phyloP scores from a whole-genome alignment of 768 basidiomycete genomes.

The Boletus pseudopeckii region DNA sequence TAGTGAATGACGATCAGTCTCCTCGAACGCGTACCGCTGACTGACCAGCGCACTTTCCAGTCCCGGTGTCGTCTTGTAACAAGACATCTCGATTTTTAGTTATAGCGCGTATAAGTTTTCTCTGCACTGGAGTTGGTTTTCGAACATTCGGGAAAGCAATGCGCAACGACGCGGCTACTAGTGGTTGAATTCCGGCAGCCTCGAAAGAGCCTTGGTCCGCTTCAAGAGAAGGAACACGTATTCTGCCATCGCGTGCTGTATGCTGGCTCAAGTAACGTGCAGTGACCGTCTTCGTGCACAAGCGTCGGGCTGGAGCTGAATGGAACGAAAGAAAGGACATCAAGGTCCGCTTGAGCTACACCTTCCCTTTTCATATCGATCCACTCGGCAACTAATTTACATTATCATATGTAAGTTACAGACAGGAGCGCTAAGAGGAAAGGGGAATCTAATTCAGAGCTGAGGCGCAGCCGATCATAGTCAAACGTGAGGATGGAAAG shows the following conservation, averaged over 20 bases:
- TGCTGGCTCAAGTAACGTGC: slow-evolving; percentile 29
- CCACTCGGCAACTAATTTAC: slow-evolving; percentile 1
- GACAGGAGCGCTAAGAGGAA: background rate
- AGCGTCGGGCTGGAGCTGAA: slow-evolving; percentile 12
- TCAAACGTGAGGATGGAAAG: slow-evolving; percentile 29
- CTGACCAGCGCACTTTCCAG: slow-evolving; percentile 62
- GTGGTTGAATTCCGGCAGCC: slow-evolving; percentile 49
- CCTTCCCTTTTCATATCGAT: background rate
- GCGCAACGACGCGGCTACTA: slow-evolving; percentile 47
- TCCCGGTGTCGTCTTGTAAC: slow-evolving; percentile 68
- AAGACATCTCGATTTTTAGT: slow-evolving; percentile 56
- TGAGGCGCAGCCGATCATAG: background rate
- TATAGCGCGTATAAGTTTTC: slow-evolving; percentile 59
- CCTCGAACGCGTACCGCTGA: background rate
- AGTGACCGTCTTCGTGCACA: slow-evolving; percentile 19
- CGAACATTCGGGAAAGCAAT: slow-evolving; percentile 60
- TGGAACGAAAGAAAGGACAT: slow-evolving; percentile 25
- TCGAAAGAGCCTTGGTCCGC: slow-evolving; percentile 37
- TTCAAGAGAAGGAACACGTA: background rate
- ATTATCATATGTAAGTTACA: slow-evolving; percentile 15
- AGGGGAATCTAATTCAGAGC: slow-evolving; percentile 2
- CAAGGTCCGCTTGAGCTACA: slow-evolving; percentile 13
- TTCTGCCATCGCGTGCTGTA: slow-evolving; percentile 6
- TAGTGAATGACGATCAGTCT: slow-evolving; percentile 25
- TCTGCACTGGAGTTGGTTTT: slow-evolving; percentile 58